phyloP scores from a whole-genome alignment of 371 early-diverging fungal species.

The Mucor indicus region DNA sequence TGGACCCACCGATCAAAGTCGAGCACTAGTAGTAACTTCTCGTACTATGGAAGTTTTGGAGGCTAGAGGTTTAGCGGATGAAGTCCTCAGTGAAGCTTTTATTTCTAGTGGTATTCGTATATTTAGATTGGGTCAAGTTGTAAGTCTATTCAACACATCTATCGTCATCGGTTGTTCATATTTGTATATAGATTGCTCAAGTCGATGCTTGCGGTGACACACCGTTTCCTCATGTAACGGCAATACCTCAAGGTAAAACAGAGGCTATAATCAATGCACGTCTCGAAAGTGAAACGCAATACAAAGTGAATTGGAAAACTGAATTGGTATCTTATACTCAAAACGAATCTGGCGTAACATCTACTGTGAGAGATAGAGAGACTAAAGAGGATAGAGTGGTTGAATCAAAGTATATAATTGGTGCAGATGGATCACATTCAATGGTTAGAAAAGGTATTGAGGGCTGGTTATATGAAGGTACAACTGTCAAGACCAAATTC shows the following conservation, averaged over 20 bases:
- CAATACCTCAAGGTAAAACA: constrained; percentile 24
- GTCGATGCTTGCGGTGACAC: constrained; percentile 25
- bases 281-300: constrained; percentile 4
- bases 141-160: no score
- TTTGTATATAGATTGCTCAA: constrained; percentile 7
- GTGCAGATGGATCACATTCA: constrained; percentile 44
- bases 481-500: constrained; percentile 22
- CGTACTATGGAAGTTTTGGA: constrained; percentile 39
- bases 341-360: constrained; percentile 19
- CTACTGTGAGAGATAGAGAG: constrained; percentile 2
- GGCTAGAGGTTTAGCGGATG: constrained; percentile 23
- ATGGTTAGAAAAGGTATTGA: constrained; percentile 24
- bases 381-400: constrained; percentile 9
- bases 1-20: constrained; percentile 37
- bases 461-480: constrained; percentile 37
- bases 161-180: no score
- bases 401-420: constrained; percentile 28
- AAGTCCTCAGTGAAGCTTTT: constrained; percentile 23
- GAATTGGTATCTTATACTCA: constrained; percentile 28
- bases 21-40: constrained; percentile 37
- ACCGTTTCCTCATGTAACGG: constrained; percentile 27
- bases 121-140: constrained; percentile 12
- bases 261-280: constrained; percentile 16
- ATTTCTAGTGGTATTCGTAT: constrained; percentile 21
- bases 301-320: constrained; percentile 26